A percentile compares a stretch with the other conserved stretches of the same genome.
Conservation (phyloP, 2,329 filamentous ascomycete species). For the Conoideocrella luteorostrata region DNA sequence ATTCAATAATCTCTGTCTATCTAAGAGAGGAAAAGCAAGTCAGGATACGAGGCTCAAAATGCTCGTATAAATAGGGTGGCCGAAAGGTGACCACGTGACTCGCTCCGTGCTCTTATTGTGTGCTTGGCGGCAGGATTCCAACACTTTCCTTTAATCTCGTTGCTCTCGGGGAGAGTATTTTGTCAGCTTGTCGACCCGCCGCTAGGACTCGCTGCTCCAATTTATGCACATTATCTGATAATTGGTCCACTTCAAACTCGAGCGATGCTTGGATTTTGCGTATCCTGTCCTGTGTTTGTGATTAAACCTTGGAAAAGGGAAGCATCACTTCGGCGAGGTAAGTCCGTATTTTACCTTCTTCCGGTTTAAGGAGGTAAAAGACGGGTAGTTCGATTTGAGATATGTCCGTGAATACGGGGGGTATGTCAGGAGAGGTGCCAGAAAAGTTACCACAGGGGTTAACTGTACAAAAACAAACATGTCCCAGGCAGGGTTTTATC, state of each 20-base stretch:
- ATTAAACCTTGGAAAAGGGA: constrained; percentile 35
- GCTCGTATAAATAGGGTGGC: too few species aligned
- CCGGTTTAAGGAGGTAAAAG: constrained; percentile 56
- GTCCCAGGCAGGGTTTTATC: too few species aligned
- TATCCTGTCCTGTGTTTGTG: constrained; percentile 39
- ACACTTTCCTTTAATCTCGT: constrained; percentile 62
- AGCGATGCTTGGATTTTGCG: constrained; percentile 46
- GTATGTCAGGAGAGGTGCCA: too few species aligned
- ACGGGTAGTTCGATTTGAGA: constrained; percentile 38
- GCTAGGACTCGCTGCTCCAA: constrained; percentile 69
- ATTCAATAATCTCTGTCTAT: too few species aligned
- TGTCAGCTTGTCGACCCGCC: constrained; percentile 71
- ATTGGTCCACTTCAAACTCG: constrained; percentile 75
- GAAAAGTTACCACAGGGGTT: too few species aligned
- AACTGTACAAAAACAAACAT: too few species aligned
- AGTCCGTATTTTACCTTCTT: constrained; percentile 59
- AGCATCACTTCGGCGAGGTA: constrained; percentile 43
- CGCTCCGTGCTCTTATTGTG: too few species aligned
- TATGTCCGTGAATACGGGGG: constrained; percentile 25
- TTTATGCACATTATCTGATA: constrained; percentile 83
- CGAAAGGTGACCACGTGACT: too few species aligned
- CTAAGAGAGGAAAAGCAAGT: too few species aligned
- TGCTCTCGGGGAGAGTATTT: constrained; percentile 64
- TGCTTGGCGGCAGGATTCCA: too few species aligned
- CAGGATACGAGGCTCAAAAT: too few species aligned